Evolutionary conservation across 2,329 filamentous ascomycete genomes (phyloP).

Genomic region (Talaromyces atroroseus): DNA sequence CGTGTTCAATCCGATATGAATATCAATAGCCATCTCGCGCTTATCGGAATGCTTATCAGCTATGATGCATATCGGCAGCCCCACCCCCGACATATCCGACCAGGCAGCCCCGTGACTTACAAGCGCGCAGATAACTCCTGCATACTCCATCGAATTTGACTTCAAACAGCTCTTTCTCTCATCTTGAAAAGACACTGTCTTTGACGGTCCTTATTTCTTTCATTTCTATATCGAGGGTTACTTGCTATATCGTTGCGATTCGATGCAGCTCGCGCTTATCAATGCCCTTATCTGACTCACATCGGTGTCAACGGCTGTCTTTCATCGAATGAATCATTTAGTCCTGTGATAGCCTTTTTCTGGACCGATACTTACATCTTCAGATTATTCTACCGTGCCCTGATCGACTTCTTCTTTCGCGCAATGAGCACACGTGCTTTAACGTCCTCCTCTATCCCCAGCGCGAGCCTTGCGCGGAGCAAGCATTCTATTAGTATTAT

Average conservation of each 20-base stretch:
- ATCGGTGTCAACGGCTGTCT: background rate
- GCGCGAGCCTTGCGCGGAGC: background rate
- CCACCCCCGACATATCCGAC: conserved; percentile 8
- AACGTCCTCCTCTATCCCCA: background rate
- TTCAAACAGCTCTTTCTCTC: background rate
- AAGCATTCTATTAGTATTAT: background rate
- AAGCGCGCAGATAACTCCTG: background rate
- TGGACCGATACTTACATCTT: background rate
- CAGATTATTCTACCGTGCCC: background rate
- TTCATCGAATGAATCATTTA: background rate
- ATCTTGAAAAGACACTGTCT: background rate
- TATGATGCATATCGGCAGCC: conserved; percentile 6
- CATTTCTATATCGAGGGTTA: background rate
- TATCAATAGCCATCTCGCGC: background rate
- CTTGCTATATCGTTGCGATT: background rate
- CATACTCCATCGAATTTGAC: background rate
- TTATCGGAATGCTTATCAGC: conserved; percentile 1
- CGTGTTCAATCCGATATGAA: background rate
- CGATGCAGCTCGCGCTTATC: background rate
- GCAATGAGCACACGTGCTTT: conserved; percentile 7
- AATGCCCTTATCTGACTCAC: background rate
- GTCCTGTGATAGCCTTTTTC: background rate
- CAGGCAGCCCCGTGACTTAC: background rate
- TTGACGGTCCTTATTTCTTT: background rate
- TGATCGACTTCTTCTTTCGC: background rate